phyloP scores from a whole-genome alignment of 2,329 filamentous ascomycete genomes.

The Penicillium sp. region DNA sequence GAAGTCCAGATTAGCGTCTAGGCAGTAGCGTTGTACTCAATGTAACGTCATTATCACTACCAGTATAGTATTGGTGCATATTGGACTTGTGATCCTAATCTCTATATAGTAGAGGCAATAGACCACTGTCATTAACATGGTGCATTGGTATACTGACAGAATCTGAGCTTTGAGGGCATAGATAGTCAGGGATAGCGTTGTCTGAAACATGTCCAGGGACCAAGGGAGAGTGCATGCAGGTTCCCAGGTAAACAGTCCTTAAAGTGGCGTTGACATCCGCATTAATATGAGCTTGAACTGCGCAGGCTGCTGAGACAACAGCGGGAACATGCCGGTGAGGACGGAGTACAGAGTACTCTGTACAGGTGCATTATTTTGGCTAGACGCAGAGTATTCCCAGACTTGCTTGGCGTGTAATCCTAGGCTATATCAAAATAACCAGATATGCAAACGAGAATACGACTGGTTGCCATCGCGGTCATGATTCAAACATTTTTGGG shows the following conservation, averaged over 20 bases:
- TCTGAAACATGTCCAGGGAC: not conserved
- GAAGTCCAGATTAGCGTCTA: not conserved
- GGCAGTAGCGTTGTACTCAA: not conserved
- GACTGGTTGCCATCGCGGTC: not conserved
- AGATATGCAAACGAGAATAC: not conserved
- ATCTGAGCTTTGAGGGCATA: not conserved
- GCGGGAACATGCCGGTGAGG: not conserved
- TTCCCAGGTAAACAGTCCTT: not conserved
- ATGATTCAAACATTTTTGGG: not conserved
- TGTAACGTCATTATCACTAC: not conserved
- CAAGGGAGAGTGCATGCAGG: not conserved
- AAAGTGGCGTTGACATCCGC: not conserved
- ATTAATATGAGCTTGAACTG: not conserved
- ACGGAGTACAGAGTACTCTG: not conserved
- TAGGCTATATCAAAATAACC: not conserved
- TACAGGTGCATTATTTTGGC: not conserved
- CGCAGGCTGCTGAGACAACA: not conserved
- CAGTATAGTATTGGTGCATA: not conserved
- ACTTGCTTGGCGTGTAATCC: not conserved
- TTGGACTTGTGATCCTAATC: not conserved
- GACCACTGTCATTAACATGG: not conserved
- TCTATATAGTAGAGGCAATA: not conserved
- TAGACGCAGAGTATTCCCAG: not conserved
- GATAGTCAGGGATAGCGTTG: not conserved
- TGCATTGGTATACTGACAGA: not conserved